Base-by-base conservation (phyloP, 768 basidiomycete species). In the Tulasnella sp. region DNA sequence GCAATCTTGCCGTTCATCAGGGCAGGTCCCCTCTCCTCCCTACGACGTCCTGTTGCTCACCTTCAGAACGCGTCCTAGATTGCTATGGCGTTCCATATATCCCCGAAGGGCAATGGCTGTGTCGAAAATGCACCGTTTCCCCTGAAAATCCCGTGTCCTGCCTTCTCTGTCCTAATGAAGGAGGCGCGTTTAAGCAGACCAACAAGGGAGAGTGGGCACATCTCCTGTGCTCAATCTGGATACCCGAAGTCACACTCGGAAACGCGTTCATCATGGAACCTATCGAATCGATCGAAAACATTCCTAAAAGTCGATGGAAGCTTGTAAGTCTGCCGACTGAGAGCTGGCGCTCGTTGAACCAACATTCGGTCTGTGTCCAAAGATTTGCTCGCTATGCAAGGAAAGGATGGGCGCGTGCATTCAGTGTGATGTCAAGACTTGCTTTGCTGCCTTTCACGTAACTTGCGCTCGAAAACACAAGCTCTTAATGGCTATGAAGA, bases 1-100 rank as follows among this genome's bases (percentile, higher is more conserved):
- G 97, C 79, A 98, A 98, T 80, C 82, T 99, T 34, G 97, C 97
- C 11, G 97, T 99, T n/a, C 97, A 99, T 82, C 97, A 99, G 86
- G 95, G 95, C 92, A 73, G 3, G 19, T 34, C 41, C 12, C 65
- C 16, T 17, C 62, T 62, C 17, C 8, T 6, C 22, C 29, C 3
- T 59, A 59, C 4, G 52, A 29, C 2, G 9, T 47, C 22, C 52
- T 29, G 37, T 67, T 22, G 12, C 3, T 62, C 32, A 34, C 69
- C 17, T 9, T n/a, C 6, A 35, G 40, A 67, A 5, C 66, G 3
- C 34, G 29, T 37, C 36, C 2, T 75, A 97, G 97, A 99, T 79
- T 99, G 97, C 78, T 99, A 99, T 77, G 97, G 97, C 22, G 94
- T 99, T 1, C 97, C 97, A 12, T 99, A 99, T 78, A 98, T 99